Base-by-base conservation (phyloP, 2,329 filamentous ascomycete genomes). In the Penicillium palitans region DNA sequence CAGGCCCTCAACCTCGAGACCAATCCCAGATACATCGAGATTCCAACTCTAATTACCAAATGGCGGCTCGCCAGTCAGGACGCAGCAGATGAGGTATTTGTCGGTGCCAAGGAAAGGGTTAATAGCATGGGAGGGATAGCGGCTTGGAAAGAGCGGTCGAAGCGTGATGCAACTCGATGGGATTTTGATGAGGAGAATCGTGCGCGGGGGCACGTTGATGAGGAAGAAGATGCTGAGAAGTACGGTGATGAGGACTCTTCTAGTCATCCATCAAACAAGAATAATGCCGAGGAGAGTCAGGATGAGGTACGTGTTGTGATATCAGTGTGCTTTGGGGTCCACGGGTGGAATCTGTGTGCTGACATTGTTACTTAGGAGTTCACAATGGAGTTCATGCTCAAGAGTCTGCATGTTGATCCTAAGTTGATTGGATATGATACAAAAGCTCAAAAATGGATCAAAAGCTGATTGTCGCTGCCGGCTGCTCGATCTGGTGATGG, bases 321-420 rank as follows among this genome's bases (percentile, higher is more conserved):
- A n/a, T 15, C 25, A 21, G n/a, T 51, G 17, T 37, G 10, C 9
- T 19, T 17, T 40, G 24, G 51, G 13, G 13, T 35, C 6, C 31
- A 13, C 13, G 15, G 3, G 24, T 29, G 33, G 15, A 19, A 9
- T 44, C 47, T 39, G 12, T 12, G 9, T 56, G 21, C 51, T 61
- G 29, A 59, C 13, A 44, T 50, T 61, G 46, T 58, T 49, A 46
- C 9, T 42, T 63, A 87, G 85, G 82, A 81, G 13, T 89, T 89
- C 66, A 88, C 85, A 13, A 87, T 90, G 82, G 85, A 83, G 48
- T 85, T 84, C 81, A 89, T 90, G 87, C 78, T 90, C 17, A 82
- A 81, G 63, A 84, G 81, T 31, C 75, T 90, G 58, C 87, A 88
- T 66, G 83, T 90, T 57, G 85, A 88, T 55, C 72, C 84, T 5